Evolutionary conservation across 2,329 filamentous ascomycete species (phyloP), one percentile per base, ranked within the genome.

Genomic region (Epichloe aotearoae): DNA sequence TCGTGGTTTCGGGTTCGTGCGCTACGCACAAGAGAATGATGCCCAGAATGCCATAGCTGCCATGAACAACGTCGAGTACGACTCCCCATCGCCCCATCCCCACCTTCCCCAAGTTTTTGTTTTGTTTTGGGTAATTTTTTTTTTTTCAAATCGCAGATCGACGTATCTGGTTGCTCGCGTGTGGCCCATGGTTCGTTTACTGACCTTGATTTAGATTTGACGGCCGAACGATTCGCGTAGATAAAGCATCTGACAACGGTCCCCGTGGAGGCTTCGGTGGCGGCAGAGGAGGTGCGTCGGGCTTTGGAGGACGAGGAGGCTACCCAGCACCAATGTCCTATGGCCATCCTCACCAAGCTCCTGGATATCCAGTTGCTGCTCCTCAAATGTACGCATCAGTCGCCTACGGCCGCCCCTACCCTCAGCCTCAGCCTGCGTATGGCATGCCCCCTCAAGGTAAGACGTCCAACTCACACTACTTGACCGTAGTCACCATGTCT

Each of bases 1-100:
- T 76, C 88, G 93, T 68, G 93, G 93, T 54, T 98, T 97, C 68
- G 93, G 93, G 46, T 97, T 97, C 68, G 91, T 98, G 56, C 86
- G 90, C 61, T 98, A 91, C 71, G 72, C 80, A 48, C 80, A 82
- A 57, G 87, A 90, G 57, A 70, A 74, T 44, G 85, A 90, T 68
- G 87, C 88, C 55, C 82, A 89, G 62, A 76, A 77, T 58, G 88
- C 88, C 42, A 91, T 91, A 66, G 68, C 74, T 44, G 73, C 74
- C 57, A 90, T 93, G 87, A 91, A 93, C 75, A 89, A 90, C 66
- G 74, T 87, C 61, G 89, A 96, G 91, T 96, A 77, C 69, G 86
- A 56, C 48, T 50, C 56, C 56, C 52, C 52, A 51, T 47, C 52
- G 44, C 50, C 49, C 49, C 54, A 44, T 43, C 56, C 55, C 59